Conservation (phyloP, 371 early-diverging fungal genomes). For the Paraphysoderma sedebokerense region DNA sequence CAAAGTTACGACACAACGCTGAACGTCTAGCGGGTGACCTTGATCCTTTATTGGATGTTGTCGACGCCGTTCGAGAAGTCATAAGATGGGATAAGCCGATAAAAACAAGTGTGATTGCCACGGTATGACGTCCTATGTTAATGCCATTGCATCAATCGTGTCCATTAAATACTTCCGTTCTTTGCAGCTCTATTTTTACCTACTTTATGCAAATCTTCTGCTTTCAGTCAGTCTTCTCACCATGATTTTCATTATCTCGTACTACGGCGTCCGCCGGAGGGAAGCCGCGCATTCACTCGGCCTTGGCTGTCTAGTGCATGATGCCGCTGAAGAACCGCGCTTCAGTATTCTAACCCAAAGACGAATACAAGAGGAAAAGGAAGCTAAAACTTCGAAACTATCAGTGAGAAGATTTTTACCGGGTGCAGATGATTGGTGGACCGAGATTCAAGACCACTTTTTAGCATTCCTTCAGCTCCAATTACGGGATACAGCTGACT, state of each 20-base stretch:
- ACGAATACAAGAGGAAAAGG: too few relatives aligned
- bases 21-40: not conserved
- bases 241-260: too few relatives aligned
- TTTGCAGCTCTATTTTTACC: too few relatives aligned
- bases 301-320: not conserved
- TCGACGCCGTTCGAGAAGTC: not conserved
- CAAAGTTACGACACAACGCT: not conserved
- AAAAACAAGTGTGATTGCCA: too few relatives aligned
- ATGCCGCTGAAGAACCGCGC: not conserved
- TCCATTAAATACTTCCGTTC: too few relatives aligned
- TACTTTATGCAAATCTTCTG: too few relatives aligned
- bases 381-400: too few relatives aligned
- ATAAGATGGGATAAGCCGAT: not conserved
- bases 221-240: too few relatives aligned
- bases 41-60: not conserved
- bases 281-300: not conserved
- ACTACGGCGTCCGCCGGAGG: not conserved
- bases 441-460: not conserved
- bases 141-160: too few relatives aligned
- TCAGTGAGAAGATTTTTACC: too few relatives aligned
- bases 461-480: not conserved
- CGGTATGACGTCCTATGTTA: too few relatives aligned
- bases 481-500: not conserved
- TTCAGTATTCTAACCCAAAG: not conserved
- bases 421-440: not conserved